Percentiles rank a stretch among this genome's conserved stretches.
Evolutionary conservation across 1,139 yeast genomes (phyloP).

Genomic region (Lodderomyces jiufengensis): DNA sequence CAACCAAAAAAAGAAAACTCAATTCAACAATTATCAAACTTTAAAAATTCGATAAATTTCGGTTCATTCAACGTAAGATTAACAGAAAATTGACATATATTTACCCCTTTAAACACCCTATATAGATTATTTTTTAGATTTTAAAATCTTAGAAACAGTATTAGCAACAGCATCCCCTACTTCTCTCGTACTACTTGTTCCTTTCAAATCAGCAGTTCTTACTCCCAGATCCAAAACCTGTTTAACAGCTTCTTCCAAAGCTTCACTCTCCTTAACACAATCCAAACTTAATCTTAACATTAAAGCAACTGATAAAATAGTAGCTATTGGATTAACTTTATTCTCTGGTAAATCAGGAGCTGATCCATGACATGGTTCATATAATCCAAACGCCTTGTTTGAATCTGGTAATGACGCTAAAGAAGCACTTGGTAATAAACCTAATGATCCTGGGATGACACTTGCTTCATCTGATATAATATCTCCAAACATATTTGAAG

Average conservation of each 20-base stretch:
- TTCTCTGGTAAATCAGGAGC: conserved; percentile 90
- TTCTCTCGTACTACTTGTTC: conserved; percentile 72
- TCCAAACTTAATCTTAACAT: conserved; percentile 90
- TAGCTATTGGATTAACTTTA: conserved; percentile 92
- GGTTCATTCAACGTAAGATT: too few relatives aligned
- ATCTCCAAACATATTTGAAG: conserved; percentile 97
- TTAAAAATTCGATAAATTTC: background rate
- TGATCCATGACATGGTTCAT: conserved; percentile 98
- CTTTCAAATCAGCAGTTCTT: conserved; percentile 90
- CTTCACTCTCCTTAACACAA: conserved; percentile 78
- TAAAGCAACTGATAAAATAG: conserved; percentile 93
- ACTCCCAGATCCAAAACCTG: conserved; percentile 77
- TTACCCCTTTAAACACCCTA: background rate
- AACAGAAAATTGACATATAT: too few relatives aligned
- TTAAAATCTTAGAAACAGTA: conserved; percentile 60
- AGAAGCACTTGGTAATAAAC: conserved; percentile 93
- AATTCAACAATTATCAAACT: background rate
- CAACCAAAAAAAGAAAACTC: background rate
- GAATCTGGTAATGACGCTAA: conserved; percentile 93
- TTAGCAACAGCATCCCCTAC: conserved; percentile 91
- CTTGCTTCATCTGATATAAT: conserved; percentile 97
- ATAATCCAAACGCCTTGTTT: conserved; percentile 88
- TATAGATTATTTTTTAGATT: conserved; percentile 16
- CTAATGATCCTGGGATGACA: conserved; percentile 95
- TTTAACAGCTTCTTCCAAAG: conserved; percentile 84